Percentiles rank a stretch among this genome's conserved stretches.
phyloP scores from a whole-genome alignment of 1,139 yeast species.

The Nematodospora anomalae region DNA sequence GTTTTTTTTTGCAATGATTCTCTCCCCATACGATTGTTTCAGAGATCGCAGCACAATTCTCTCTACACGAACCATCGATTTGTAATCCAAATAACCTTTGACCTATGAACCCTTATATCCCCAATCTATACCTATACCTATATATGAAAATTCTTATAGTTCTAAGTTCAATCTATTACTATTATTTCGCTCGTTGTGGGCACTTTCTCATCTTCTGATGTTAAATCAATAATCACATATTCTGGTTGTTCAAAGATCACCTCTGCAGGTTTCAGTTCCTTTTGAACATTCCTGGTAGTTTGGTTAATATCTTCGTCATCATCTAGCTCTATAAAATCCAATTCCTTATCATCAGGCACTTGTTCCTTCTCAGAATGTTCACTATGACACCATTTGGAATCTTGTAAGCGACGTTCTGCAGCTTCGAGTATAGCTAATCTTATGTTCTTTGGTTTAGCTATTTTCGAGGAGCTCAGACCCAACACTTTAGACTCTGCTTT shows the following conservation, averaged over 20 bases:
- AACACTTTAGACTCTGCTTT: conserved; percentile 40
- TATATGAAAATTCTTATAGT: too few species aligned
- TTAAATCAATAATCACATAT: conserved; percentile 26
- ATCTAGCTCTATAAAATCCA: conserved; percentile 27
- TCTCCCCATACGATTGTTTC: too few species aligned
- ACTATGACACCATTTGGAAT: conserved; percentile 54
- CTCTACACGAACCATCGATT: not conserved
- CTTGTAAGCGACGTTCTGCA: conserved; percentile 61
- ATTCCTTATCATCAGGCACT: conserved; percentile 35
- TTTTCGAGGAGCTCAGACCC: conserved; percentile 22
- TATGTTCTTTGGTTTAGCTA: conserved; percentile 24
- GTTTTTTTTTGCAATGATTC: not conserved
- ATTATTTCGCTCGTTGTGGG: conserved; percentile 16
- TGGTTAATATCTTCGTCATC: conserved; percentile 5
- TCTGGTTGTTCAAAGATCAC: conserved; percentile 3
- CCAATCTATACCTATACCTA: not conserved
- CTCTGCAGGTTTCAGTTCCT: not conserved
- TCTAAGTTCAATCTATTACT: too few species aligned
- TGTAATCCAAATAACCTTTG: not conserved
- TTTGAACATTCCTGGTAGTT: not conserved
- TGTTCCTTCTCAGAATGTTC: conserved; percentile 21
- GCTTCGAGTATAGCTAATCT: conserved; percentile 62
- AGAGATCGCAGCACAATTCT: too few species aligned
- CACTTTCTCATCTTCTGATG: conserved; percentile 4
- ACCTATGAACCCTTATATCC: conserved; percentile 12